Base-by-base conservation (phyloP, 495 filamentous ascomycete genomes). In the Emericellopsis terricola region DNA sequence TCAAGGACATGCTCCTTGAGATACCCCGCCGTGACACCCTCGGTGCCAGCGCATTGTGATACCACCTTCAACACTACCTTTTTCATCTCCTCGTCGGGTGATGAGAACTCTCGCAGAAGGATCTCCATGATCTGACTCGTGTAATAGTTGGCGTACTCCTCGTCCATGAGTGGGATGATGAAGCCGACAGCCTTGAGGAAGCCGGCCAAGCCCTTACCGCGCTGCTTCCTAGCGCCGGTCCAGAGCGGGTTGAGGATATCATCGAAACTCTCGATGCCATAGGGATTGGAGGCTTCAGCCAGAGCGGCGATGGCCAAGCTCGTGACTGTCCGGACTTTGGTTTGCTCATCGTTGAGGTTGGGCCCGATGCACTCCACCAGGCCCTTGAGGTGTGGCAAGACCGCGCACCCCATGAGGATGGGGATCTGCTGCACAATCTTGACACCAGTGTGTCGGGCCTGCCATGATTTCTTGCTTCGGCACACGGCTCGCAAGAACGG, bases 41-140 rank as follows among this genome's bases (percentile, higher is more conserved):
- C 77, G 0, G 89, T 96, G 44, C 78, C 76, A 11, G 87, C 80
- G 52, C 89, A 96, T 49, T 96, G 91, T n/a, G 84, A 94, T 11
- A 96, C 76, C 23, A 96, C 91, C 56, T 96, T 96, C 24, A 96
- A 57, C 8, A 96, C 89, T 2, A 96, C 86, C 59, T 96, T 96
- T 62, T 99, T 99, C 91, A 99, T 99, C 55, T 99, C 91, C 51
- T 99, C 91, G 42, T 99, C 91, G 0, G 87, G 89, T 2, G 84
- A 93, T 8, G 83, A 76, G 45, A 96, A 94, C 51, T 99, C 91
- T 41, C 91, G 76, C 18, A 96, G 68, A 16, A 99, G 65, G 49
- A 96, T 94, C 50, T 94, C 87, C 91, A 96, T 96, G 48, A 99
- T 94, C 52, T 96, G 86, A 39, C 74, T 81, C 24, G 87, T 96